Evolutionary conservation across 176 grass and related monocot species (phyloP), one percentile per base, ranked within the genome.

Genomic region (Phyllostachys edulis): DNA sequence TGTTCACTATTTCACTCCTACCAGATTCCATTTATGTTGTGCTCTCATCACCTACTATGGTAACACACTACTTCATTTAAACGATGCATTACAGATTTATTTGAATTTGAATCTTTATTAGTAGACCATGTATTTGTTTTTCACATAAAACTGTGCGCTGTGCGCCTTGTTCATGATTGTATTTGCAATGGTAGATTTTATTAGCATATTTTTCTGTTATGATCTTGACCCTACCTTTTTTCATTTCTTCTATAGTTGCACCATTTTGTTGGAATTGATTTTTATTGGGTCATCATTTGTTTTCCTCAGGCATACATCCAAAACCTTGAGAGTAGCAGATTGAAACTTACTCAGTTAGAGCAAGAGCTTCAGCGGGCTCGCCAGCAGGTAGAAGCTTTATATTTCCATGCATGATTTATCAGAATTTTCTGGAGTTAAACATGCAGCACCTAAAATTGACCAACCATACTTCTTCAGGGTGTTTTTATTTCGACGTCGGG

Each of bases 321-420:
- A 90, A 94, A 95, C 82, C 83, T 98, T 85, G 96, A 98, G 82
- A 98, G 80, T 87, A 98, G 96, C 77, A 91, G 91, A 80, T 63
- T 98, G 76, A 98, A 98, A 87, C 96, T 98, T 88, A 93, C 85
- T 73, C 89, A 98, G 76, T 78, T 98, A 85, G 96, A 98, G 85
- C 93, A 95, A 82, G 89, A 98, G 76, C 87, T 95, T 88, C 96
- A 93, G 71, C 85, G 63, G 49, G 91, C 92, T 73, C 93, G 89
- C 17, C 93, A 98, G 55, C 96, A 98, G 89, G 93, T 98, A 61
- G 55, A 29, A 55, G 24, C 7, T 67, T 72, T 73, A 14, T 37
- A 78, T 75, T 32, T 40, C 12, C 23, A 63, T 75, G 50, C 76
- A 79, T 3, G 18, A 80, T 62, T 75, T 89, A 21, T 20, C 82